Conservation (phyloP, 495 filamentous ascomycete species). For the Penicillium arizonense region DNA sequence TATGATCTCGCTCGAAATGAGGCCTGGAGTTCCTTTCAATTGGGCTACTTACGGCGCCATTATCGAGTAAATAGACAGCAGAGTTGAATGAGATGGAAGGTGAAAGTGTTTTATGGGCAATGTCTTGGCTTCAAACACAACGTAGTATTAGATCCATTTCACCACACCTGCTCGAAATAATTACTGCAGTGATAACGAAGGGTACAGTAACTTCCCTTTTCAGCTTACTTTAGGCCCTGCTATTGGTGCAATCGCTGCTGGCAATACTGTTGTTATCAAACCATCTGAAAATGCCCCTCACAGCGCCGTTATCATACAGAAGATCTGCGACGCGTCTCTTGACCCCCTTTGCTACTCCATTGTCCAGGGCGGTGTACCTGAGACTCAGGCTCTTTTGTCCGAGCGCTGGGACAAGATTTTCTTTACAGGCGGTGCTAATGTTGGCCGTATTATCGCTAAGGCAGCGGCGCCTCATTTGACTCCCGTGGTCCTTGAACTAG, state of each 20-base stretch:
- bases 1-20: no score
- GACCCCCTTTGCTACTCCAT: slow-evolving; percentile 75
- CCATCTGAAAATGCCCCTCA: slow-evolving; percentile 78
- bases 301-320: slow-evolving; percentile 74
- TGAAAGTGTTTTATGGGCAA: no score
- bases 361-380: slow-evolving; percentile 75
- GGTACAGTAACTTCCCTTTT: slow-evolving; percentile 93
- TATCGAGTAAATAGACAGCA: no score
- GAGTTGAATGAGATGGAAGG: no score
- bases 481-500: slow-evolving; percentile 84
- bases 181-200: no score
- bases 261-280: slow-evolving; percentile 86
- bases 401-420: slow-evolving; percentile 98
- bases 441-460: slow-evolving; percentile 85
- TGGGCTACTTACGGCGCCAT: no score
- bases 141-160: no score
- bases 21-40: no score
- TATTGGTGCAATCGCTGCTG: slow-evolving; percentile 87
- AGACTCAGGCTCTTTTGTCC: slow-evolving; percentile 77
- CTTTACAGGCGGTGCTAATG: slow-evolving; percentile 77
- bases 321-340: slow-evolving; percentile 67
- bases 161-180: no score
- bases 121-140: no score
- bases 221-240: slow-evolving; percentile 77
- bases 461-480: slow-evolving; percentile 91